A percentile compares a stretch with the other conserved stretches of the same genome.
phyloP scores from a whole-genome alignment of 768 basidiomycete genomes.

The Panellus pusillus region DNA sequence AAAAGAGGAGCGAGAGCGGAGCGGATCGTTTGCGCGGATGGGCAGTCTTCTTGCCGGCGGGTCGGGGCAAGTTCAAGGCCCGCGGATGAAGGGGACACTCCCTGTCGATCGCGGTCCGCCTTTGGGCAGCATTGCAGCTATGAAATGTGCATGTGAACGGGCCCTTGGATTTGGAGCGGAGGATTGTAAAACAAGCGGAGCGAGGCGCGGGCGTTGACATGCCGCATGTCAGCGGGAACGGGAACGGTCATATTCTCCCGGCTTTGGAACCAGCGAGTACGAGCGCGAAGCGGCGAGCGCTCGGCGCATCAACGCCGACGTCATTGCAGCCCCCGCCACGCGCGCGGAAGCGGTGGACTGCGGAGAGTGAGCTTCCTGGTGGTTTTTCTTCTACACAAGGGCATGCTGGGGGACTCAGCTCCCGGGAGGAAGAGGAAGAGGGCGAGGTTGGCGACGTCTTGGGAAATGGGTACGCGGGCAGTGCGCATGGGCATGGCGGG shows the following conservation, averaged over 20 bases:
- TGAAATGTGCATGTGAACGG: slow-evolving; percentile 22
- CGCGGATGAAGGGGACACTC: neutral
- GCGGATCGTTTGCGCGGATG: slow-evolving; percentile 50
- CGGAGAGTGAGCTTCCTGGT: slow-evolving; percentile 14
- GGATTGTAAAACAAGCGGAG: neutral
- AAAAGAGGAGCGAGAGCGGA: no score
- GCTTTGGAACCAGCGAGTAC: neutral
- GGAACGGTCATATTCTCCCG: neutral
- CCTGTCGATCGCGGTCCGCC: no score
- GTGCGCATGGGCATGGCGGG: neutral
- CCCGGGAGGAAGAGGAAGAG: slow-evolving; percentile 7
- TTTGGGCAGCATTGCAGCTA: slow-evolving; percentile 21
- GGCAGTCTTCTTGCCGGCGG: slow-evolving; percentile 46
- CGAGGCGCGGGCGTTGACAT: neutral
- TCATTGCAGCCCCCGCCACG: slow-evolving; percentile 52
- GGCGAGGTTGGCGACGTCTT: neutral
- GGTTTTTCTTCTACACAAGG: no score
- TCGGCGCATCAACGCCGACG: slow-evolving; percentile 18
- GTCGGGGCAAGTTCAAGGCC: neutral
- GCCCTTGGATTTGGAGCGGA: slow-evolving; percentile 24
- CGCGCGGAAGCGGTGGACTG: slow-evolving; percentile 42
- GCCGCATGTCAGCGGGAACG: neutral
- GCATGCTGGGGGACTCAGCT: slow-evolving; percentile 17
- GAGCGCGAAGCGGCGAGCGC: slow-evolving; percentile 6
- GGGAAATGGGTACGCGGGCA: neutral